Percentiles rank a stretch among this genome's conserved stretches.
These are phyloP conservation scores for Colletotrichum viniferum DNA, from an alignment of 2,329 filamentous ascomycete species.

Conservation along the genomic window DNA sequence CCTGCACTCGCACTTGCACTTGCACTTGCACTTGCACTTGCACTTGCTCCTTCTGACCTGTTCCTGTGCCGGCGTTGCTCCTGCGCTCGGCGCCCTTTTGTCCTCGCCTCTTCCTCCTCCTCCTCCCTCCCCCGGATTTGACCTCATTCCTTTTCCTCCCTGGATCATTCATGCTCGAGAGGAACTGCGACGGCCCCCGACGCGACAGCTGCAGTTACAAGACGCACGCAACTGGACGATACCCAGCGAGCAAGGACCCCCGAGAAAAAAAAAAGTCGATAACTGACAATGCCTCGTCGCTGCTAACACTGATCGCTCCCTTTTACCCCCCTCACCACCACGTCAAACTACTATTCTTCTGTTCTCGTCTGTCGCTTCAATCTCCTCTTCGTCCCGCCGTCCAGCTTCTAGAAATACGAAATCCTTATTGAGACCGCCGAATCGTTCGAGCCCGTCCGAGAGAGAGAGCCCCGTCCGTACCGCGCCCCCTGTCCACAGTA, in stretches of 20 bases:
- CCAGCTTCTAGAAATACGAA: background rate
- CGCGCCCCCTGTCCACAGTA: background rate
- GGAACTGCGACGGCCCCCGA: background rate
- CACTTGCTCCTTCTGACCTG: slow-evolving; percentile 1
- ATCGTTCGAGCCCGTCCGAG: background rate
- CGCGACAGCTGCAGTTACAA: background rate
- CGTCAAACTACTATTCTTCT: background rate
- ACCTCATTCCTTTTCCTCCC: background rate
- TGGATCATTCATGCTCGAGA: background rate
- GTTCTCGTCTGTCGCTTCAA: background rate
- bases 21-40: background rate
- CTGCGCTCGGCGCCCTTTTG: background rate
- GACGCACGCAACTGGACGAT: background rate
- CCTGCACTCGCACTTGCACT: background rate
- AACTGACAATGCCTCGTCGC: slow-evolving; percentile 15
- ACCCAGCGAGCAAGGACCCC: background rate
- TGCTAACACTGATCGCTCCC: background rate
- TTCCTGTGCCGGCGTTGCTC: background rate
- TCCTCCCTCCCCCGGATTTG: background rate
- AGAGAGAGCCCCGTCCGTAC: background rate
- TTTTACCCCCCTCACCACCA: background rate
- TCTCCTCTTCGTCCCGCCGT: background rate
- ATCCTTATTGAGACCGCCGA: background rate
- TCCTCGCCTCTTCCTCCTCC: background rate
- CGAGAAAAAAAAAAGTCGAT: background rate